Evolutionary conservation across 2,329 filamentous ascomycete genomes (phyloP).

Genomic region (Colletotrichum sp.): DNA sequence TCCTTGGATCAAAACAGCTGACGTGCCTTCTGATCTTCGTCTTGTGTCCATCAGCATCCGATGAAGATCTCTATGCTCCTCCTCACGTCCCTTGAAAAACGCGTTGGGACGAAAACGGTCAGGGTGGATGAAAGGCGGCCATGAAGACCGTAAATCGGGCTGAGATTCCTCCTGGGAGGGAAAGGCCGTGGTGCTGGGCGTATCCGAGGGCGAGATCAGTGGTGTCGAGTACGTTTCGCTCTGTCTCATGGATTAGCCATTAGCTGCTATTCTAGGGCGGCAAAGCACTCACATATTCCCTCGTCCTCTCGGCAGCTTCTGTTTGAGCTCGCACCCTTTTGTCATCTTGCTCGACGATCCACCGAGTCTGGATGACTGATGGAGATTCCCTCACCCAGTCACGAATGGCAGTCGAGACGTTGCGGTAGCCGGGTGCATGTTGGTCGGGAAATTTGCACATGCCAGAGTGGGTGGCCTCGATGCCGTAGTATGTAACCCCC

Average conservation of each 20-base stretch:
- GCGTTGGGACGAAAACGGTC: slow-evolving; percentile 67
- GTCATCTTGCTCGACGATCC: slow-evolving; percentile 65
- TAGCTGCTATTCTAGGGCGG: not conserved
- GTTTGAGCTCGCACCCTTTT: slow-evolving; percentile 45
- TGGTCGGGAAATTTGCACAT: slow-evolving; percentile 76
- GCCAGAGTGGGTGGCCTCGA: slow-evolving; percentile 72
- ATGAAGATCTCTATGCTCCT: slow-evolving; percentile 63
- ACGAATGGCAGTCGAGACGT: slow-evolving; percentile 51
- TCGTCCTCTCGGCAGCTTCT: slow-evolving; percentile 51
- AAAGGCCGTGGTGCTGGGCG: not conserved
- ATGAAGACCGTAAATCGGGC: not conserved
- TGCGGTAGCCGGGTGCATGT: slow-evolving; percentile 68
- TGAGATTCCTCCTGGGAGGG: not conserved
- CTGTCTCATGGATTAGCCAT: not conserved
- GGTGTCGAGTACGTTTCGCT: not conserved
- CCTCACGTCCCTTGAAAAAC: slow-evolving; percentile 65
- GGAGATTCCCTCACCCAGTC: slow-evolving; percentile 62
- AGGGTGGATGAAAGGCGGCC: slow-evolving; percentile 49
- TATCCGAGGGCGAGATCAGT: not conserved
- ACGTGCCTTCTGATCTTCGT: slow-evolving; percentile 61
- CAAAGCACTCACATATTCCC: not conserved
- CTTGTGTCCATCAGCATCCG: slow-evolving; percentile 62
- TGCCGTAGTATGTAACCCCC: slow-evolving; percentile 75
- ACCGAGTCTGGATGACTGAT: slow-evolving; percentile 58
- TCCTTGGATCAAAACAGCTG: slow-evolving; percentile 68